A percentile compares a stretch with the other conserved stretches of the same genome.
Conservation (phyloP, 352 stramenopile species). For the Phytophthora citricola region DNA sequence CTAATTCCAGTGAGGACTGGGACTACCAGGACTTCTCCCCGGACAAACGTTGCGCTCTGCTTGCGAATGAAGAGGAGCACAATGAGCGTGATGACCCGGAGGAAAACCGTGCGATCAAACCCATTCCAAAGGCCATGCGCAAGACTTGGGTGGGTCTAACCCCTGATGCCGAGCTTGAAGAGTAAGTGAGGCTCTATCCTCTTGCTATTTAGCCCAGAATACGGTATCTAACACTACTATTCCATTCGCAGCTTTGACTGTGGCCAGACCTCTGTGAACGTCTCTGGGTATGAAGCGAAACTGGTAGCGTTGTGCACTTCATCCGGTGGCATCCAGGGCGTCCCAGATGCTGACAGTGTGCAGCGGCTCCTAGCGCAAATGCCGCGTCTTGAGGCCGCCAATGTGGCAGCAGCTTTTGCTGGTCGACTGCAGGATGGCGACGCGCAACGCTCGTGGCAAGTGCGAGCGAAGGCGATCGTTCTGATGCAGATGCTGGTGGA, state of each 20-base stretch:
- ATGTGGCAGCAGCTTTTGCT: constrained; percentile 42
- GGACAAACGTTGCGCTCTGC: constrained; percentile 64
- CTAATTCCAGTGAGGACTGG: constrained; percentile 59
- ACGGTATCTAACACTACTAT: not conserved
- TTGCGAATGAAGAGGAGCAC: constrained; percentile 56
- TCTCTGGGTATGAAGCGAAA: constrained; percentile 49
- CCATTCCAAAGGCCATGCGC: constrained; percentile 32
- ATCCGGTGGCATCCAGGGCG: constrained; percentile 55
- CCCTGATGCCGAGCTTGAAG: constrained; percentile 49
- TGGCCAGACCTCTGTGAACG: constrained; percentile 11
- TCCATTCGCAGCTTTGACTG: constrained; percentile 38
- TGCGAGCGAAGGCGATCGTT: constrained; percentile 59
- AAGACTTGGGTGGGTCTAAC: constrained; percentile 57
- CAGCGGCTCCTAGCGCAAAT: constrained; percentile 56
- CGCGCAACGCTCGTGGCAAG: constrained; percentile 48
- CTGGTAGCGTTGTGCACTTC: constrained; percentile 60
- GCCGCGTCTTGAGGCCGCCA: constrained; percentile 37
- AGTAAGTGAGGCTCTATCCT: constrained; percentile 39
- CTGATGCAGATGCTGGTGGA: constrained; percentile 66
- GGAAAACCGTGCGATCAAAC: constrained; percentile 44
- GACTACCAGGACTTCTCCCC: constrained; percentile 77
- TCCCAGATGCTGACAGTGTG: constrained; percentile 54
- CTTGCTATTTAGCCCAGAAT: not conserved
- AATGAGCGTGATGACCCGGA: constrained; percentile 46
- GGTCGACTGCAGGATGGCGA: constrained; percentile 43